Evolutionary conservation across 108 stramenopile genomes (phyloP).

Genomic region (Nitzschia palea): DNA sequence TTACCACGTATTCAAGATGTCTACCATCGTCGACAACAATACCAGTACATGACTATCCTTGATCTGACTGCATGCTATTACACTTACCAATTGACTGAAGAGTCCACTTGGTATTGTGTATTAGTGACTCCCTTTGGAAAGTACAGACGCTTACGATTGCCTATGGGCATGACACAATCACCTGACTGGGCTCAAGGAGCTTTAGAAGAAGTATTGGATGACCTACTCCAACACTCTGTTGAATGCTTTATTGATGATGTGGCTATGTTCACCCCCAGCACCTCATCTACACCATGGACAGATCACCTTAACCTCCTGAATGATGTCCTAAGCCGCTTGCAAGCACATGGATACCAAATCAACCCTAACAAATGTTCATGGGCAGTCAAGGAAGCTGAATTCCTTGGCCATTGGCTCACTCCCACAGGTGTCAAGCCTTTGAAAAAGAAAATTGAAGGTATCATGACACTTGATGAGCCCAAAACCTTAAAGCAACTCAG

Average conservation of each 20-base stretch:
- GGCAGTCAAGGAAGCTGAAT: constrained; percentile 29
- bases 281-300: constrained; percentile 5
- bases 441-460: constrained; percentile 45
- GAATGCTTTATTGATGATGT: constrained; percentile 42
- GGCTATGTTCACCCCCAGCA: constrained; percentile 24
- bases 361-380: constrained; percentile 34
- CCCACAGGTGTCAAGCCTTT: constrained; percentile 18
- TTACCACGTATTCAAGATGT: constrained; percentile 37
- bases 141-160: constrained; percentile 35
- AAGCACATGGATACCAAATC: constrained; percentile 19
- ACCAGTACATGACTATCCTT: constrained; percentile 40
- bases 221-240: constrained; percentile 15
- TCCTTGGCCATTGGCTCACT: constrained; percentile 35
- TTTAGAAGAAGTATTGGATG: constrained; percentile 32
- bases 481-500: constrained; percentile 34
- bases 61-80: constrained; percentile 54
- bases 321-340: constrained; percentile 12
- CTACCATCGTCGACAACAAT: constrained; percentile 32
- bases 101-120: constrained; percentile 7
- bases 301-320: constrained; percentile 23
- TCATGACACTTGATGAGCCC: constrained; percentile 14
- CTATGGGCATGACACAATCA: constrained; percentile 39
- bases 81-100: constrained; percentile 5
- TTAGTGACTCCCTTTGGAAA: too few species aligned
- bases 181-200: constrained; percentile 34